Base-by-base conservation (phyloP, 768 basidiomycete species). In the Naganishia onofrii region DNA sequence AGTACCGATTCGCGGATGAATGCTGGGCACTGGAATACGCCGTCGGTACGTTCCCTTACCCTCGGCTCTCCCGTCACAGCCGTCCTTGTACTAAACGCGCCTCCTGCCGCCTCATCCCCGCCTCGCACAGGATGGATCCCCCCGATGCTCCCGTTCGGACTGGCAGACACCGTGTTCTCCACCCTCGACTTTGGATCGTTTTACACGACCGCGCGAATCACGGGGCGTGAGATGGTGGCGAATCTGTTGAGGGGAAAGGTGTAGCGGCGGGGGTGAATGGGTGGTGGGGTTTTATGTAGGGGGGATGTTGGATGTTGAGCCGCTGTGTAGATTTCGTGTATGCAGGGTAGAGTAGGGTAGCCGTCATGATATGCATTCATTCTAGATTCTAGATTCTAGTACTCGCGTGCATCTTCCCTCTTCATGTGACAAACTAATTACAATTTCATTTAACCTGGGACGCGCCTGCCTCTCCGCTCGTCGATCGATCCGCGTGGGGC, bases 21-120 rank as follows among this genome's bases (percentile, higher is more conserved):
- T 95, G 92, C 79, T 98, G 92, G 80, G 96, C 96, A 9, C 82
- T 99, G 73, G 96, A 99, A 81, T 93, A 95, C 75, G 95, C 94
- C 51, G 82, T 89, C 80, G 95, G 95, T 93, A 74, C 46, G 85
- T 82, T 6, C n/a, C n/a, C n/a, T 6, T 19, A 13, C 36, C 58
- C 4, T 44, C 34, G 21, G 2, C 12, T 28, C 23, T 32, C n/a
- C 28, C n/a, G 32, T 17, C 19, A 29, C n/a, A n/a, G n/a, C n/a
- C n/a, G n/a, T n/a, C n/a, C n/a, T n/a, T n/a, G n/a, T n/a, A n/a
- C n/a, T n/a, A n/a, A n/a, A n/a, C n/a, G n/a, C 28, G 4, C 21
- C 19, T 3, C 3, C 13, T 4, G 12, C 17, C 48, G 23, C 6
- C 48, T n/a, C 48, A 23, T 51, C 48, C 7, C n/a, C 23, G n/a